Evolutionary conservation across 768 basidiomycete genomes (phyloP).

Genomic region (Lyophyllum shimeji): DNA sequence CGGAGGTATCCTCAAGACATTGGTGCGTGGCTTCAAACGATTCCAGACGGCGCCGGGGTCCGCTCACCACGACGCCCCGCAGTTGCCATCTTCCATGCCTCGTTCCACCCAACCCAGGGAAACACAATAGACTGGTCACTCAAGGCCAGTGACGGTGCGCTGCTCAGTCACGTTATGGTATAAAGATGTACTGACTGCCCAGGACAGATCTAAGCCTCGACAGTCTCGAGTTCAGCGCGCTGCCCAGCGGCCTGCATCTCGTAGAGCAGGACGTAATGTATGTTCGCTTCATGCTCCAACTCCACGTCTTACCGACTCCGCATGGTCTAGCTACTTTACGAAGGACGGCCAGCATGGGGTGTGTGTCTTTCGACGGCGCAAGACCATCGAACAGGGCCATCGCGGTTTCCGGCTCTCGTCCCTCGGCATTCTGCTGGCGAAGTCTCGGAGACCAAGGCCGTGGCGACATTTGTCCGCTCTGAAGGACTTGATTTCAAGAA

Average conservation of each 20-base stretch:
- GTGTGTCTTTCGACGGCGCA: slow-evolving; percentile 69
- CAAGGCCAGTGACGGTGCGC: slow-evolving; percentile 65
- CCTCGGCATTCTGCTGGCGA: slow-evolving; percentile 70
- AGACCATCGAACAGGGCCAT: slow-evolving; percentile 69
- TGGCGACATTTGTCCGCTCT: slow-evolving; percentile 71
- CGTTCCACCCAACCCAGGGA: slow-evolving; percentile 82
- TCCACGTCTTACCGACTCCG: slow-evolving; percentile 1
- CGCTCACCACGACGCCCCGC: slow-evolving; percentile 1
- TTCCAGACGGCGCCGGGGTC: neutral
- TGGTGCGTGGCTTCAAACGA: slow-evolving; percentile 35
- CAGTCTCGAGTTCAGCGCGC: slow-evolving; percentile 74
- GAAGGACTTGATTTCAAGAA: slow-evolving; percentile 53
- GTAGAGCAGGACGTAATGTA: slow-evolving; percentile 81
- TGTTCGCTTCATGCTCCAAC: slow-evolving; percentile 24
- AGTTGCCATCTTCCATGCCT: slow-evolving; percentile 85
- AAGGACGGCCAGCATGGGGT: slow-evolving; percentile 70
- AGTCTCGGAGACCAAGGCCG: slow-evolving; percentile 65
- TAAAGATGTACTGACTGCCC: neutral
- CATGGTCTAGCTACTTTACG: slow-evolving; percentile 62
- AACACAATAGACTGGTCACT: slow-evolving; percentile 80
- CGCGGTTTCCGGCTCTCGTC: slow-evolving; percentile 81
- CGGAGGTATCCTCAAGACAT: slow-evolving; percentile 51
- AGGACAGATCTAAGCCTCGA: slow-evolving; percentile 63
- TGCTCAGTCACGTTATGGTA: neutral
- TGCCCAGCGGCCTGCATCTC: slow-evolving; percentile 81